Base-by-base conservation (phyloP, 2,329 filamentous ascomycete species). In the Xylariaceae sp. region DNA sequence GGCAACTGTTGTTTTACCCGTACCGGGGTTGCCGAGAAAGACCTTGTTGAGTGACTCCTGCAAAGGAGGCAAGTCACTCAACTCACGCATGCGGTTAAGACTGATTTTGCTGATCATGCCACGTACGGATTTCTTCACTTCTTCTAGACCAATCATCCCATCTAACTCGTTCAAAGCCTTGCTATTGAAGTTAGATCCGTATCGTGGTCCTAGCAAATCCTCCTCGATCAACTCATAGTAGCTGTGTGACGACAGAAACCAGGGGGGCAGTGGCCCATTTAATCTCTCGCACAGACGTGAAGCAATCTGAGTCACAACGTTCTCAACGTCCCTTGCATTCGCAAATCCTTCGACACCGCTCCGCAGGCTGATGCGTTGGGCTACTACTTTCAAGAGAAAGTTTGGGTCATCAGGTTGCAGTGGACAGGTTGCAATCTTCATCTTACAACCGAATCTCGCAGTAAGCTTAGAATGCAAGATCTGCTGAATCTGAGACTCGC, bases 1-100 rank as follows among this genome's bases (percentile, higher is more conserved):
- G 8, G 53, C 53, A 11, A 56, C 53, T 8, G 53, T 56, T 12
- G 53, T 56, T 29, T 56, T 56, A 6, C 53, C 53, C 6, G 53
- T 56, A 6, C 53, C 53, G 1, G 53, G 53, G 31, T 56, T 56
- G 6, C 53, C 53, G 31, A 56, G 46, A 7, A 56, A 50, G 7
- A 56, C 53, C 9, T 56, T 49, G n/a, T 56, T 50, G 16, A 50
- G 21, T 6, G 53, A 56, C 31, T 43, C 16, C 9, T 44, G 39
- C 8, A 56, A 26, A 7, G 29, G 45, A 6, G 46, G 37, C 17
- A 24, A 2, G 5, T 50, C 39, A 29, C 14, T 48, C 17, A 56
- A 36, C 26, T 56, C 53, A 4, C 46, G 39, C 12, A 12, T 5
- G 4, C 46, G 45, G 39, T 56, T 56, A 29, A 45, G 3, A 3